Conservation (phyloP, 352 stramenopile species). For the Globisporangium radiosum region DNA sequence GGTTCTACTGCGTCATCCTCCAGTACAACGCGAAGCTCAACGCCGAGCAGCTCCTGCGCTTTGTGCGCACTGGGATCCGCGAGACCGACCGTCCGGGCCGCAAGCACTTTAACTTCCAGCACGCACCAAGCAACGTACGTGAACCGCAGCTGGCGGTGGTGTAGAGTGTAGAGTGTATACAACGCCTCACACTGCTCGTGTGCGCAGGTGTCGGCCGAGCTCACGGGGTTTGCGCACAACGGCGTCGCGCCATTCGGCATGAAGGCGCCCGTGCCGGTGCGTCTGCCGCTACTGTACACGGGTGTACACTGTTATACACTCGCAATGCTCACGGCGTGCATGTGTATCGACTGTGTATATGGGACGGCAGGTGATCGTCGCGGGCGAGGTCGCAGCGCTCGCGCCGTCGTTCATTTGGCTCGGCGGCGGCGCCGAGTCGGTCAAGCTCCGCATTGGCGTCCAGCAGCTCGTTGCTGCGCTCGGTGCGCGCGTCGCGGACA, state of each 20-base stretch:
- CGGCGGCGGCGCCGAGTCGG: slow-evolving; percentile 60
- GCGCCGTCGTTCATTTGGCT: slow-evolving; percentile 70
- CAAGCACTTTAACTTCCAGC: slow-evolving; percentile 87
- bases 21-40: slow-evolving; percentile 86
- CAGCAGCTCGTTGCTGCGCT: slow-evolving; percentile 52
- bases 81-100: slow-evolving; percentile 45
- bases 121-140: slow-evolving; percentile 52
- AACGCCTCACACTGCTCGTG: background rate
- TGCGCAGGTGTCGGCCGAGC: slow-evolving; percentile 42
- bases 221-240: slow-evolving; percentile 85
- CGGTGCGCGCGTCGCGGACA: slow-evolving; percentile 37
- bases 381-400: slow-evolving; percentile 43
- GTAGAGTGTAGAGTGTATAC: too few relatives aligned
- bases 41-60: slow-evolving; percentile 73
- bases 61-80: slow-evolving; percentile 58
- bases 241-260: slow-evolving; percentile 81
- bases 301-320: background rate
- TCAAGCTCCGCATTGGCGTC: slow-evolving; percentile 76
- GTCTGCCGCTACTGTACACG: background rate
- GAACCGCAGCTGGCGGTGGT: too few relatives aligned
- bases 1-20: slow-evolving; percentile 81
- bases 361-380: slow-evolving; percentile 54
- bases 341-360: background rate
- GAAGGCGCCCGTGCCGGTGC: slow-evolving; percentile 57
- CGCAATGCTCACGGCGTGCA: background rate